phyloP scores from a whole-genome alignment of 169 alveolate species.

The Cryptosporidium baileyi region DNA sequence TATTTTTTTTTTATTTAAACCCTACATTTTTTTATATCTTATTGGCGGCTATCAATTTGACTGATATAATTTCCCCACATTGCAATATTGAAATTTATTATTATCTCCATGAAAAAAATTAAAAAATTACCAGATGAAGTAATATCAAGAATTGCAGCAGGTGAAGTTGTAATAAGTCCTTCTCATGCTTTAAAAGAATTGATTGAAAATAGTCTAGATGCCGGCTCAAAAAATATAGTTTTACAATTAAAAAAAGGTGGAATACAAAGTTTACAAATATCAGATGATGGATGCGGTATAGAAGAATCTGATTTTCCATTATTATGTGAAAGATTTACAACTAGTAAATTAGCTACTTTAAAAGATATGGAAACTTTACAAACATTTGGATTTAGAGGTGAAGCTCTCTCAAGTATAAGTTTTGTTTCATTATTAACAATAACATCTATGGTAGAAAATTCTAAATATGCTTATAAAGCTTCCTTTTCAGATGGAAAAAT shows the following conservation, averaged over 20 bases:
- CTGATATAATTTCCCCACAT: too few relatives aligned
- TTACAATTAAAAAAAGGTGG: constrained; percentile 91
- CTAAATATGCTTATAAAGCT: constrained; percentile 62
- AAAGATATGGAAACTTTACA: constrained; percentile 84
- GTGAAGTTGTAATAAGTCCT: constrained; percentile 96
- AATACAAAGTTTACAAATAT: constrained; percentile 86
- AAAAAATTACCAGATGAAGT: constrained; percentile 86
- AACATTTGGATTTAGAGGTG: constrained; percentile 99
- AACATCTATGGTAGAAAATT: constrained; percentile 29
- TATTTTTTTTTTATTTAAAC: too few relatives aligned
- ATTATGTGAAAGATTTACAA: constrained; percentile 95
- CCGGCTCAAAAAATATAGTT: constrained; percentile 88
- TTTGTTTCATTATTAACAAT: constrained; percentile 25
- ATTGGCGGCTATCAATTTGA: too few relatives aligned
- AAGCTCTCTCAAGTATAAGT: constrained; percentile 91
- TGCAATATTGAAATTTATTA: too few relatives aligned
- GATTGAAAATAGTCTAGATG: constrained; percentile 97
- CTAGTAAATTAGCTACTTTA: constrained; percentile 91
- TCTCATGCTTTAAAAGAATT: constrained; percentile 96
- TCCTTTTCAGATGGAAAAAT: constrained; percentile 70
- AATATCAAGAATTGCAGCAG: constrained; percentile 95
- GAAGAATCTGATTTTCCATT: constrained; percentile 89
- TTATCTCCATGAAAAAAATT: too few relatives aligned
- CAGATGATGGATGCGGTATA: constrained; percentile 97
- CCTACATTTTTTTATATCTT: too few relatives aligned